Evolutionary conservation across 2,329 filamentous ascomycete species (phyloP).

Genomic region (Trichoderma afroharzianum): DNA sequence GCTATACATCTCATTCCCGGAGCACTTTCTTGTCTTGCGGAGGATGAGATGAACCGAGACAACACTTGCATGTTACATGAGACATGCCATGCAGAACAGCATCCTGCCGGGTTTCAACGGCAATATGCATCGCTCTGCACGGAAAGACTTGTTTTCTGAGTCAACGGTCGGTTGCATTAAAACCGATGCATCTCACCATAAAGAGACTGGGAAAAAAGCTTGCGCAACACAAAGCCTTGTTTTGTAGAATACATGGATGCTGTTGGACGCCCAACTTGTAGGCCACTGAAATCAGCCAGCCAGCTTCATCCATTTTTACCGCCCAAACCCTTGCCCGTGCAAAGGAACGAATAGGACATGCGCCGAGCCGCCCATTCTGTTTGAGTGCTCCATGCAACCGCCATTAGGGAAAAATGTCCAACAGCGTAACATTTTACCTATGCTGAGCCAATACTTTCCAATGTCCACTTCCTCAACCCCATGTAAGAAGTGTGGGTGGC

Average conservation of each 20-base stretch:
- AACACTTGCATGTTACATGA: background rate
- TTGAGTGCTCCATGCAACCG: background rate
- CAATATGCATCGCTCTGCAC: background rate
- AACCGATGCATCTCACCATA: background rate
- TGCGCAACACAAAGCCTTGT: background rate
- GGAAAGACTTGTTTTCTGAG: background rate
- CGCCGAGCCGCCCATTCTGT: conserved; percentile 3
- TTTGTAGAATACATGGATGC: background rate
- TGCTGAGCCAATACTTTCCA: background rate
- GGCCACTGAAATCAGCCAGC: background rate
- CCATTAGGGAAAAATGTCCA: background rate
- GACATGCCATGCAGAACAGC: background rate
- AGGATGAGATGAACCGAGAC: background rate
- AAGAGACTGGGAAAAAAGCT: too few species aligned
- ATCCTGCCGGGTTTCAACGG: background rate
- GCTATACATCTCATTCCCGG: background rate
- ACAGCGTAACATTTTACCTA: background rate
- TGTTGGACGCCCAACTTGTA: background rate
- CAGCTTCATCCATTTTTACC: background rate
- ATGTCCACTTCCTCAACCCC: background rate
- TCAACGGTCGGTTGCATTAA: background rate
- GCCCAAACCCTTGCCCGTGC: background rate
- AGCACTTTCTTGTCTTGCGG: background rate
- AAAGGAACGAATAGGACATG: conserved; percentile 11
- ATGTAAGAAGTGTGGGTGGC: conserved; percentile 5